These are phyloP conservation scores for Clathrus columnatus DNA, from an alignment of 768 basidiomycete species.

Conservation along the genomic window DNA sequence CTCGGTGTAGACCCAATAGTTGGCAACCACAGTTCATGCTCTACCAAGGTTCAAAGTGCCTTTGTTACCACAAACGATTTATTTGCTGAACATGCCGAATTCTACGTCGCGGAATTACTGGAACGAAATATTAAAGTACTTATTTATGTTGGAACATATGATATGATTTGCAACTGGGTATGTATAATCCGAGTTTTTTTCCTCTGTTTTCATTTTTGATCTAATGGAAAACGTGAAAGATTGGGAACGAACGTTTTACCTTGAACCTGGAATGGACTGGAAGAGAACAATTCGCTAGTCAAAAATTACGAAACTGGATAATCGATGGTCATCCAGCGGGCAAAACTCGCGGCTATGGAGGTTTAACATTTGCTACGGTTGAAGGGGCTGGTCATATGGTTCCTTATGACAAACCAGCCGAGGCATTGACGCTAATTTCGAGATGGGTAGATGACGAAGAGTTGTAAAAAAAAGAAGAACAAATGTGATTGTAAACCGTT, in stretches of 20 bases:
- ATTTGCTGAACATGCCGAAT: conserved; percentile 18
- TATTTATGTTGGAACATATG: conserved; percentile 47
- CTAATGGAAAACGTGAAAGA: conserved; percentile 27
- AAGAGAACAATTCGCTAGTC: conserved; percentile 36
- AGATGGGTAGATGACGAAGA: conserved; percentile 20
- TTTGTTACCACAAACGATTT: conserved; percentile 38
- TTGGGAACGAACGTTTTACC: conserved; percentile 58
- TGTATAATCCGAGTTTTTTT: conserved; percentile 16
- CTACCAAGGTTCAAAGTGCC: conserved; percentile 32
- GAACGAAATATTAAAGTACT: conserved; percentile 46
- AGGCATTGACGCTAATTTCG: conserved; percentile 26
- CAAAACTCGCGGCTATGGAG: conserved; percentile 18
- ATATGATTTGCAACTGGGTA: conserved; percentile 51
- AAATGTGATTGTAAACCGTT: too few species aligned
- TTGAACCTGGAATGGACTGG: conserved; percentile 53
- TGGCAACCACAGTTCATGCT: conserved; percentile 34
- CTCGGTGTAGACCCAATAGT: conserved; percentile 56
- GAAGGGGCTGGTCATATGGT: conserved; percentile 18
- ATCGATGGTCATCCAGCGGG: conserved; percentile 41
- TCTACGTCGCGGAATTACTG: conserved; percentile 43
- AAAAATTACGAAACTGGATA: conserved; percentile 50
- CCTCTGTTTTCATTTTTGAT: conserved; percentile 15
- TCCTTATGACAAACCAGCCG: conserved; percentile 24
- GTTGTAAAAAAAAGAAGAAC: too few species aligned
- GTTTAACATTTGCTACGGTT: conserved; percentile 18